A percentile compares a stretch with the other conserved stretches of the same genome.
phyloP scores from a whole-genome alignment of 2,329 filamentous ascomycete species.

The Fusarium begoniae region DNA sequence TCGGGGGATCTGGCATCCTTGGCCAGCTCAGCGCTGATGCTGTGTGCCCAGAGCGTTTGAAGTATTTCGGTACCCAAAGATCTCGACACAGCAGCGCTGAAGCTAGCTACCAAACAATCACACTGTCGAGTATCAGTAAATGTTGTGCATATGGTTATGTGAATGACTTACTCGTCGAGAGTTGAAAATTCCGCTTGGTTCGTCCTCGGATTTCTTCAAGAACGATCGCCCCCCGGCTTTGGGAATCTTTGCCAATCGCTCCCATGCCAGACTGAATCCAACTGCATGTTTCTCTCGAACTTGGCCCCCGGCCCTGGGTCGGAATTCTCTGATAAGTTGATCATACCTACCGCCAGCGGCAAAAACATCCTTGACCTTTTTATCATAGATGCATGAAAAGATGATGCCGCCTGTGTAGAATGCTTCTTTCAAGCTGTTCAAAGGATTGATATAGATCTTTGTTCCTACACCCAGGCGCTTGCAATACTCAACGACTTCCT shows the following conservation, averaged over 20 bases:
- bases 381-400: conserved; percentile 91
- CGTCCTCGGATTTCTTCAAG: conserved; percentile 75
- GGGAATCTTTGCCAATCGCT: conserved; percentile 76
- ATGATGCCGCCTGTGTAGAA: conserved; percentile 88
- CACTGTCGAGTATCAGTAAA: conserved; percentile 60
- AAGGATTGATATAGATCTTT: conserved; percentile 84
- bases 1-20: conserved; percentile 81
- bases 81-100: conserved; percentile 79
- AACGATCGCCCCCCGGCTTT: conserved; percentile 66
- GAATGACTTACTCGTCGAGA: conserved; percentile 66
- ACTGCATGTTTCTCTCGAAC: conserved; percentile 81
- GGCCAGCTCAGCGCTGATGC: conserved; percentile 89
- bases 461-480: conserved; percentile 78
- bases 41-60: conserved; percentile 80
- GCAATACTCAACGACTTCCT: conserved; percentile 79
- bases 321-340: conserved; percentile 83
- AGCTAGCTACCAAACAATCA: conserved; percentile 89
- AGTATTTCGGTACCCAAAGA: conserved; percentile 81
- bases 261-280: conserved; percentile 91
- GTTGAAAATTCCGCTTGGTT: conserved; percentile 65
- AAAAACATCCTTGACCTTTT: conserved; percentile 84
- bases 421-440: conserved; percentile 89
- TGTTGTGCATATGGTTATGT: background rate
- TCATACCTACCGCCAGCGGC: conserved; percentile 96
- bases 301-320: conserved; percentile 71